A percentile compares a stretch with the other conserved stretches of the same genome.
Evolutionary conservation across 75 land plant species (phyloP).

Genomic region (Isoetes taiwanensis): DNA sequence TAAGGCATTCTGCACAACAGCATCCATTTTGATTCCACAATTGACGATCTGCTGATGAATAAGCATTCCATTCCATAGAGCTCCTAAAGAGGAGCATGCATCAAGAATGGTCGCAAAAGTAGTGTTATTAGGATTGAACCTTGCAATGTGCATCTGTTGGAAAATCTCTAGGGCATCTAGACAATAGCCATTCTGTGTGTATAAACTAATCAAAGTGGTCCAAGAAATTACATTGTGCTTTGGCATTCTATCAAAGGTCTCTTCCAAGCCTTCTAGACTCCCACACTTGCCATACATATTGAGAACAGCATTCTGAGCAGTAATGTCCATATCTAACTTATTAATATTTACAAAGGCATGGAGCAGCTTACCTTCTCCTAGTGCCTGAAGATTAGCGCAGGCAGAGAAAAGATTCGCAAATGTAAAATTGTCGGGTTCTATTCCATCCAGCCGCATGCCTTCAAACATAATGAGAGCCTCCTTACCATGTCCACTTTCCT

Average conservation of each 20-base stretch:
- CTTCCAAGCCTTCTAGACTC: not conserved
- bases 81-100: too few species aligned
- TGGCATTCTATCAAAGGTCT: not conserved
- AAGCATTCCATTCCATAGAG: not conserved
- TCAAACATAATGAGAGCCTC: too few species aligned
- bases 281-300: constrained; percentile 4
- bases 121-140: not conserved
- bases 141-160: not conserved
- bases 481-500: too few species aligned
- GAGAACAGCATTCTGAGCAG: not conserved
- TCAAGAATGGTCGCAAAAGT: not conserved
- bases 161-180: not conserved
- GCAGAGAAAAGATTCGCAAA: too few species aligned
- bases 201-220: not conserved
- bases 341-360: too few species aligned
- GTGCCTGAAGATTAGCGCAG: too few species aligned
- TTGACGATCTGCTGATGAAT: not conserved
- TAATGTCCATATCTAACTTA: too few species aligned
- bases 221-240: not conserved
- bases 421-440: too few species aligned
- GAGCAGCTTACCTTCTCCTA: too few species aligned
- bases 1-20: not conserved
- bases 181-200: constrained; percentile 4
- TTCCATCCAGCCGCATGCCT: too few species aligned
- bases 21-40: not conserved